Conservation (phyloP, 371 early-diverging fungal genomes). For the Mortierella sp. region DNA sequence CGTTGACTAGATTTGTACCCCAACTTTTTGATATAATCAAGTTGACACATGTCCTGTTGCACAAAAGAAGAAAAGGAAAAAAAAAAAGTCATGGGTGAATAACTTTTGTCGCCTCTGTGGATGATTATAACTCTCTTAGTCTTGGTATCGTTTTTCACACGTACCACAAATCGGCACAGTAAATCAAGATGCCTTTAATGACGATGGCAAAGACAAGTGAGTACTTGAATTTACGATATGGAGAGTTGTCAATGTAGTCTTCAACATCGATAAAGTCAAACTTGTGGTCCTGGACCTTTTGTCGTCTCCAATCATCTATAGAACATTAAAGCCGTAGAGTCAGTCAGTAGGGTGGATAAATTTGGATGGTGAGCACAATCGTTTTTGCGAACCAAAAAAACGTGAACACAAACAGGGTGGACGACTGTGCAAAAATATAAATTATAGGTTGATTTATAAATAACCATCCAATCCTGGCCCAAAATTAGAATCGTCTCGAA, state of each 20-base stretch:
- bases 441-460: constrained; percentile 9
- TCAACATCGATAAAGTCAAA: constrained; percentile 90
- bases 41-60: constrained; percentile 52
- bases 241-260: constrained; percentile 70
- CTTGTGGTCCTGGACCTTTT: constrained; percentile 83
- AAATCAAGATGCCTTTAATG: constrained; percentile 80
- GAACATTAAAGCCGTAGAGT: background rate
- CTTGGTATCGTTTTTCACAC: constrained; percentile 1
- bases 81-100: background rate
- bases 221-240: constrained; percentile 66
- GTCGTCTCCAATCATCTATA: constrained; percentile 59
- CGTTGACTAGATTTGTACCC: constrained; percentile 10
- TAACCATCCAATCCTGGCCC: constrained; percentile 12
- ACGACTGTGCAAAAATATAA: background rate
- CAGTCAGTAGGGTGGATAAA: constrained; percentile 11
- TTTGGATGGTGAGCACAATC: constrained; percentile 4
- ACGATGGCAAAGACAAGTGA: constrained; percentile 73
- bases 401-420: background rate
- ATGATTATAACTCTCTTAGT: background rate
- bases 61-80: constrained; percentile 18
- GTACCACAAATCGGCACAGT: constrained; percentile 79
- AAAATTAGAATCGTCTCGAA: constrained; percentile 19
- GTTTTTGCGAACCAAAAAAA: too few relatives aligned
- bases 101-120: background rate
- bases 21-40: constrained; percentile 35